Percentiles rank a stretch among this genome's conserved stretches.
phyloP scores from a whole-genome alignment of 208 protist species.

The Trichomonas vaginalis region DNA sequence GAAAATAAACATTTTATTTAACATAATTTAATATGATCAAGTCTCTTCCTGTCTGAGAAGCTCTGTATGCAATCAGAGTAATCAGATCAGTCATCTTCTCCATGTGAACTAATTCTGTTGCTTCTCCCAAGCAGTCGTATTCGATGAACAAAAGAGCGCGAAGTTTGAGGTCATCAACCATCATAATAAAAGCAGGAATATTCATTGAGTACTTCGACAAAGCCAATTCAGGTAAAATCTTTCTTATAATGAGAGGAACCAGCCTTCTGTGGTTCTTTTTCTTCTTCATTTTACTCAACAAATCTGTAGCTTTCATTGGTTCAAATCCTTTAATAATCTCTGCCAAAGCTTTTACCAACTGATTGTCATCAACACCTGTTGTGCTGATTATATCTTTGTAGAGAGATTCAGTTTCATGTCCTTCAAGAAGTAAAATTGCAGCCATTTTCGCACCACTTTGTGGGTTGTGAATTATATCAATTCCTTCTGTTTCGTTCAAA shows the following conservation, averaged over 20 bases:
- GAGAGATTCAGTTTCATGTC: neutral
- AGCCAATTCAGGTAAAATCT: neutral
- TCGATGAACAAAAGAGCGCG: neutral
- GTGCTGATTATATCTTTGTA: neutral
- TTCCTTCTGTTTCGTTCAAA: neutral
- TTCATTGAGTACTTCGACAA: neutral
- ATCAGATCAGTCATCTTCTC: neutral
- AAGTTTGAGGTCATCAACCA: neutral
- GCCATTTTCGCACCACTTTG: neutral
- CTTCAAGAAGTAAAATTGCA: neutral
- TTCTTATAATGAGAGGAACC: neutral
- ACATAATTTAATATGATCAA: neutral
- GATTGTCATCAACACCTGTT: neutral
- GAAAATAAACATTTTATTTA: neutral
- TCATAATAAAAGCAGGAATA: neutral
- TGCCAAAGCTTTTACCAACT: neutral
- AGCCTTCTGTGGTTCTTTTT: neutral
- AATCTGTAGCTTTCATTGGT: neutral
- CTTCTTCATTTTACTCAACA: neutral
- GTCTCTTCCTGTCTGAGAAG: neutral
- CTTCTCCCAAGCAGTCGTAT: neutral
- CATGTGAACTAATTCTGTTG: neutral
- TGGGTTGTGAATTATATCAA: neutral
- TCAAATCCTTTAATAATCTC: neutral
- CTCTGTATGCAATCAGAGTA: neutral